phyloP scores from a whole-genome alignment of 2,329 filamentous ascomycete species.

The Verticillium isaacii region DNA sequence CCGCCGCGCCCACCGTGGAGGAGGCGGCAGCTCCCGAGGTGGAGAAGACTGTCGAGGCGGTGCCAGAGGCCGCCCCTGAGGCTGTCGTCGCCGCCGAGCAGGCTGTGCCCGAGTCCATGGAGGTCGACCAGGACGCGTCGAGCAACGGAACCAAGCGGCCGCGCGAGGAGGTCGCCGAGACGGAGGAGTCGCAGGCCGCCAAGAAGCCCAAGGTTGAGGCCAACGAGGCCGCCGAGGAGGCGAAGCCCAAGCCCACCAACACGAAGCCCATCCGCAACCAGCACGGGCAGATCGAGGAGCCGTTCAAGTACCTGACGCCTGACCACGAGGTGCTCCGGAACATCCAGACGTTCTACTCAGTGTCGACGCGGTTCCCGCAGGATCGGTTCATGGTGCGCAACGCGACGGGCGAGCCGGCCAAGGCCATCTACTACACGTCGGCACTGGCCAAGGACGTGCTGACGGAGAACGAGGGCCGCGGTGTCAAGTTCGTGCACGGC shows the following conservation, averaged over 20 bases:
- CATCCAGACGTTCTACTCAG: constrained; percentile 80
- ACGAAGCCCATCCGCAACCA: constrained; percentile 37
- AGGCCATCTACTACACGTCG: constrained; percentile 96
- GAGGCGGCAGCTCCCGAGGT: not conserved
- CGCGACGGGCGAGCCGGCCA: constrained; percentile 77
- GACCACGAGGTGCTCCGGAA: constrained; percentile 71
- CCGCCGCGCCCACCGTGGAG: not conserved
- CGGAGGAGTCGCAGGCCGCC: constrained; percentile 23
- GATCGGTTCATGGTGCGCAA: constrained; percentile 97
- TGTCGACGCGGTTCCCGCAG: constrained; percentile 78
- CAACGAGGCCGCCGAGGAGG: constrained; percentile 17
- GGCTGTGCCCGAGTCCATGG: constrained; percentile 9
- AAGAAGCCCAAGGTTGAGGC: constrained; percentile 39
- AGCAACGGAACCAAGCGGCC: constrained; percentile 26
- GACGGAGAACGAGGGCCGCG: constrained; percentile 78
- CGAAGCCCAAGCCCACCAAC: constrained; percentile 16
- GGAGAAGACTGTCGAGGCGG: not conserved
- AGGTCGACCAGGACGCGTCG: constrained; percentile 6
- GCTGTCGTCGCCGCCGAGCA: constrained; percentile 6
- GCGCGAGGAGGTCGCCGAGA: constrained; percentile 22
- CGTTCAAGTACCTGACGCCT: constrained; percentile 82
- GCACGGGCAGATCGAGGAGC: constrained; percentile 68
- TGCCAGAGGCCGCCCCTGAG: constrained; percentile 3
- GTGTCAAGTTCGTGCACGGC: constrained; percentile 92
- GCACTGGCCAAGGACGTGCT: constrained; percentile 81